Evolutionary conservation across 768 basidiomycete species (phyloP), one percentile per base, ranked within the genome.

Genomic region (Mycena sanguinolenta): DNA sequence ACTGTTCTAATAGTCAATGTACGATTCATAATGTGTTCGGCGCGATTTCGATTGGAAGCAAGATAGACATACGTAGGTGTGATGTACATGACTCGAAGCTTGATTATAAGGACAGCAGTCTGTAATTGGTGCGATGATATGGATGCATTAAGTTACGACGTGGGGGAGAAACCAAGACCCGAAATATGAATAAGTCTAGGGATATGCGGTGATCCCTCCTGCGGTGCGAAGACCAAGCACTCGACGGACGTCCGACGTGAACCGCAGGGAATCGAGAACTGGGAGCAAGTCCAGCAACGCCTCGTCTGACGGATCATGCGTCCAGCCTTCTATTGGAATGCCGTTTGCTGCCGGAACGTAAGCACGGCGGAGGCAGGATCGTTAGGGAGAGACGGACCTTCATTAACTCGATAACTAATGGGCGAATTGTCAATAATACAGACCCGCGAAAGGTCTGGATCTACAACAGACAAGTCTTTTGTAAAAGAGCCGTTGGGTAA

Each of bases 251-350:
- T 99, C 98, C 67, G 91, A 92, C 14, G 97, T 98, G 82, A 99
- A 99, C 42, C 98, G 89, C 71, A 99, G 83, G 55, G 96, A 97
- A 80, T 99, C 98, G 62, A 99, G 89, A 62, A 99, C 92, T 23
- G 98, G 98, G 28, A 99, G 84, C 59, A 98, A 88, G 83, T 99
- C 97, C 65, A 99, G 91, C 65, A 99, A 85, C 25, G 97, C 98
- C 82, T 99, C 95, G 83, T 99, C 98, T 69, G 92, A 90, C 36
- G 95, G 97, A 82, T 99, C 98, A 69, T 96, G 92, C 27, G 96
- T 98, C 98, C 98, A 99, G 58, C 98, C 98, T 86, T 99, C 97
- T 81, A 99, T 95, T 38, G 98, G 98, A 77, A 99, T 96, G 61
- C 96, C 98, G 79, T 99, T 99, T 62, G 95, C 98, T 99, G 79